Percentiles rank a stretch among this genome's conserved stretches.
Conservation (phyloP, 352 stramenopile species). For the Phytophthora pseudosyringae region DNA sequence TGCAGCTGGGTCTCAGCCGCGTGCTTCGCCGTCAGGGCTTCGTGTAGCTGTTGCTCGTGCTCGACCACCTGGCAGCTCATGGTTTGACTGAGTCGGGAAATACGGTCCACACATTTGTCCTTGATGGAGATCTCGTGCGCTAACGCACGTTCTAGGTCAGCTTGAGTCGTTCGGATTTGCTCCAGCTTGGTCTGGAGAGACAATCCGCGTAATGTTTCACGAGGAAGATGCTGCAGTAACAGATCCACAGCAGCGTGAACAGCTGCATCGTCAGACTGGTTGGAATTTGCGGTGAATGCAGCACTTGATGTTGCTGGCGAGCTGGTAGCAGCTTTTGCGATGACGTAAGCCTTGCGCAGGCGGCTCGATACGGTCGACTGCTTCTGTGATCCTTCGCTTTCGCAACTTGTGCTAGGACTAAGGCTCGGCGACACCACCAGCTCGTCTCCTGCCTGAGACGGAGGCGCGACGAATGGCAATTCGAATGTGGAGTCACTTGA, state of each 20-base stretch:
- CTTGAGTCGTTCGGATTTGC: constrained; percentile 33
- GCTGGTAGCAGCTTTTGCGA: constrained; percentile 46
- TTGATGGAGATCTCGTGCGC: constrained; percentile 60
- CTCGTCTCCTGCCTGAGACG: not conserved
- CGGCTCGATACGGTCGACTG: constrained; percentile 46
- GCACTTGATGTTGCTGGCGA: constrained; percentile 5
- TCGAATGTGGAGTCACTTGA: constrained; percentile 41
- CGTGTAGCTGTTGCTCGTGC: constrained; percentile 65
- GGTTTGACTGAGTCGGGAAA: constrained; percentile 71
- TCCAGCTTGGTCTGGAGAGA: constrained; percentile 59
- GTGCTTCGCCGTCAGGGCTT: constrained; percentile 47
- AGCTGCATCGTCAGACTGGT: constrained; percentile 15
- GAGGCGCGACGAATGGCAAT: constrained; percentile 4
- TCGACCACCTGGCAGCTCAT: constrained; percentile 71
- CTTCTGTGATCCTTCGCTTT: constrained; percentile 24
- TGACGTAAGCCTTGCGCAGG: constrained; percentile 59
- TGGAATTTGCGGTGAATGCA: not conserved
- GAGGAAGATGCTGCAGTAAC: constrained; percentile 39
- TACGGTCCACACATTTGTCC: constrained; percentile 73
- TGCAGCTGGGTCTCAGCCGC: constrained; percentile 40
- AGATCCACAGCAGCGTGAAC: constrained; percentile 40
- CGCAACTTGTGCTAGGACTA: constrained; percentile 24
- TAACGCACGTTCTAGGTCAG: constrained; percentile 47
- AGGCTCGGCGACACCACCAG: constrained; percentile 16
- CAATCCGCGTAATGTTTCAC: constrained; percentile 31